These are phyloP conservation scores for Trichophyton schoenleinii DNA, from an alignment of 2,329 filamentous ascomycete genomes.

Conservation along the genomic window DNA sequence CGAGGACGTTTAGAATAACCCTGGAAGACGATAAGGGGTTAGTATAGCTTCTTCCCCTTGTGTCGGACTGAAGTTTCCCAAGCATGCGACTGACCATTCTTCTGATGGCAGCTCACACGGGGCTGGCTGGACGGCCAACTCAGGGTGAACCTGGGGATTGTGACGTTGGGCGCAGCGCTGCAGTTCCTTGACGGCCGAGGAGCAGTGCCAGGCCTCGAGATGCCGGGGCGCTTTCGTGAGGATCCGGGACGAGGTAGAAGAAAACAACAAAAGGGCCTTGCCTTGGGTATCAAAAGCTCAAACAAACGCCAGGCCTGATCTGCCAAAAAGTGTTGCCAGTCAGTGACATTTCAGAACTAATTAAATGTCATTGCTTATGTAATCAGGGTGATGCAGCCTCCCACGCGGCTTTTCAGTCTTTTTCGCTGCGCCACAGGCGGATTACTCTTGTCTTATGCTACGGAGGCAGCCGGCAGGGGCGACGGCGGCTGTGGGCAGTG, in stretches of 20 bases:
- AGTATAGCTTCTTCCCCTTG: background rate
- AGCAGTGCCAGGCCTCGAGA: background rate
- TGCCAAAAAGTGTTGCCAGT: background rate
- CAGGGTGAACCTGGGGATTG: background rate
- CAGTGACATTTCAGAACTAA: background rate
- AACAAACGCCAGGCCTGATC: background rate
- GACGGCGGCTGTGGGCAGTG: too few relatives aligned
- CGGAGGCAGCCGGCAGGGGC: background rate
- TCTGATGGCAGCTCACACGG: background rate
- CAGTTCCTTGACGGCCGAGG: background rate
- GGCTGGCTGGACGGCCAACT: background rate
- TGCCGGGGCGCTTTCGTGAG: background rate
- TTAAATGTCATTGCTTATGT: background rate
- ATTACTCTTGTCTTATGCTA: background rate
- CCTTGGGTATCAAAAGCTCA: slow-evolving; percentile 1
- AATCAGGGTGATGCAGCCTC: background rate
- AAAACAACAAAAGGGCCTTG: background rate
- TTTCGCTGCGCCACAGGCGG: slow-evolving; percentile 3
- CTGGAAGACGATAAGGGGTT: slow-evolving; percentile 14
- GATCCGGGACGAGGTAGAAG: background rate
- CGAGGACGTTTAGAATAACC: slow-evolving; percentile 33
- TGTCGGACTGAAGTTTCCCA: background rate
- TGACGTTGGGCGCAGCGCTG: background rate
- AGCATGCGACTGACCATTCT: slow-evolving; percentile 2
- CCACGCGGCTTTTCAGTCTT: slow-evolving; percentile 1